These are phyloP conservation scores for Corniculantispora saksenae DNA, from an alignment of 2,329 filamentous ascomycete genomes.

Conservation along the genomic window DNA sequence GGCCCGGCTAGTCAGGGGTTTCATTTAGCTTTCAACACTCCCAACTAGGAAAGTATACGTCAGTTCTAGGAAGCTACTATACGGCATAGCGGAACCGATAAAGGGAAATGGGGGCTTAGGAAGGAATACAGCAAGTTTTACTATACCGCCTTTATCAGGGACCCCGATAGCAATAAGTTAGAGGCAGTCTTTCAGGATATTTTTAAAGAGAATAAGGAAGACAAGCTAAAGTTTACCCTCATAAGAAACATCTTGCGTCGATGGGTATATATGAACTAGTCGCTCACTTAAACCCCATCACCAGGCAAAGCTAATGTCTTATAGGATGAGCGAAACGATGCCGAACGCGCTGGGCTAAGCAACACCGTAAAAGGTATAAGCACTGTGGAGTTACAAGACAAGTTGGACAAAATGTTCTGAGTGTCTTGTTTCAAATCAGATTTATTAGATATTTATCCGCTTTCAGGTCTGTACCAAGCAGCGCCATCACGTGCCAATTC, in stretches of 20 bases:
- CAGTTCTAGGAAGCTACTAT: constrained; percentile 33
- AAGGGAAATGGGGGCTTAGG: constrained; percentile 34
- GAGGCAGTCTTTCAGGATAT: constrained; percentile 31
- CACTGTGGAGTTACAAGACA: neutral
- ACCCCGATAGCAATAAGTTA: constrained; percentile 35
- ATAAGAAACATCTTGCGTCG: neutral
- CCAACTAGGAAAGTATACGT: constrained; percentile 30
- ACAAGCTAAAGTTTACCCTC: neutral
- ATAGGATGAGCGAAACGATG: neutral
- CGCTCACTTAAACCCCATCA: neutral
- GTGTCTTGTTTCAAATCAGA: too few species aligned
- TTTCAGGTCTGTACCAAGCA: too few species aligned
- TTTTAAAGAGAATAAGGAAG: neutral
- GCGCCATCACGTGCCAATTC: too few species aligned
- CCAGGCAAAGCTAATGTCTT: neutral
- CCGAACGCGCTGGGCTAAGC: neutral
- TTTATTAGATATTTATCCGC: too few species aligned
- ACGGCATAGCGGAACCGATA: constrained; percentile 29
- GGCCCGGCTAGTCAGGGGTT: constrained; percentile 30
- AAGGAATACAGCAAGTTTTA: constrained; percentile 33
- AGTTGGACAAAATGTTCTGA: neutral
- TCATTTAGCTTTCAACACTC: constrained; percentile 37
- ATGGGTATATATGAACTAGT: neutral
- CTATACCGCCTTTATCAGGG: constrained; percentile 36
- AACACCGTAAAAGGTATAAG: neutral